A percentile compares a stretch with the other conserved stretches of the same genome.
phyloP scores from a whole-genome alignment of 345 rosid genomes.

The Combretum micranthum region DNA sequence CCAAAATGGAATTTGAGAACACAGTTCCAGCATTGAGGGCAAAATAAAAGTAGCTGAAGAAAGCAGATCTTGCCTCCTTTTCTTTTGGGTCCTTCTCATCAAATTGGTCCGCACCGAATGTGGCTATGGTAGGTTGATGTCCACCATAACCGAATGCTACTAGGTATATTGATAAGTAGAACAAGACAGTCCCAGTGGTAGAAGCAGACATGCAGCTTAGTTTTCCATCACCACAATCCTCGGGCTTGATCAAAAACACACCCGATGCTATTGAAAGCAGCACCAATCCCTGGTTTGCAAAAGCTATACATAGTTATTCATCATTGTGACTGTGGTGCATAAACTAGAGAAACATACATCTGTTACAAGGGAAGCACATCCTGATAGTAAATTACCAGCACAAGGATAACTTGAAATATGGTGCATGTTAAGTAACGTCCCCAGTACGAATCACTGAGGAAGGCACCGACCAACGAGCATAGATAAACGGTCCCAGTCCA shows the following conservation, averaged over 20 bases:
- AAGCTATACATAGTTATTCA: neutral
- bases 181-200: conserved; percentile 29
- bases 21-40: conserved; percentile 33
- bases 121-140: conserved; percentile 82
- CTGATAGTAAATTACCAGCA: conserved; percentile 24
- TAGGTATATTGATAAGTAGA: conserved; percentile 60
- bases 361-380: neutral
- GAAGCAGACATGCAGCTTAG: conserved; percentile 33
- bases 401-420: conserved; percentile 45
- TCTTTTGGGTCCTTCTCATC: conserved; percentile 24
- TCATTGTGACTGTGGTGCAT: neutral
- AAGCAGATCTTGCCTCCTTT: conserved; percentile 15
- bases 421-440: conserved; percentile 79
- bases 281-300: conserved; percentile 40
- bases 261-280: conserved; percentile 45
- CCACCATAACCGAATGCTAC: conserved; percentile 90
- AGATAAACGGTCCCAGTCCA: conserved; percentile 96
- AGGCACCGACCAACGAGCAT: conserved; percentile 81
- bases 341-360: neutral
- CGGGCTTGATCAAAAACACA: conserved; percentile 58
- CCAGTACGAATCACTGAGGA: conserved; percentile 95
- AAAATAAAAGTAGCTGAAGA: conserved; percentile 38
- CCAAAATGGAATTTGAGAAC: conserved; percentile 33
- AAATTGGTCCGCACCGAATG: conserved; percentile 77
- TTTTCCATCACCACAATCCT: conserved; percentile 55